phyloP scores from a whole-genome alignment of 2,329 filamentous ascomycete species.

The Colletotrichum salicis region DNA sequence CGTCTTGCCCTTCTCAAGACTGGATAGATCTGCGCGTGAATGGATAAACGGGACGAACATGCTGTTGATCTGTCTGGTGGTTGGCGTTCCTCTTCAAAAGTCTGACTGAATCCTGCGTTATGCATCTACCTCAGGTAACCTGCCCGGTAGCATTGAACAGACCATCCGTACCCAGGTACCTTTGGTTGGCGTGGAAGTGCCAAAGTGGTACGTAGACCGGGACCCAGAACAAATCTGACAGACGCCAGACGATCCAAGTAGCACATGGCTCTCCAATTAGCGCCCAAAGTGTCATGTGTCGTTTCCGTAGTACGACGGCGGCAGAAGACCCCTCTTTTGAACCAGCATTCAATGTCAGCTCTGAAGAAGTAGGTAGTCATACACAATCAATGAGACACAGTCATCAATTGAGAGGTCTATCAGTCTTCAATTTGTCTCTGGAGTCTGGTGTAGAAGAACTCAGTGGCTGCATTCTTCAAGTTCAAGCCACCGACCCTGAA shows the following conservation, averaged over 20 bases:
- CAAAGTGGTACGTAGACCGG: background rate
- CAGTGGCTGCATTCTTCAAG: background rate
- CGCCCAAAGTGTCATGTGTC: slow-evolving; percentile 1
- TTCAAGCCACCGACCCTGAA: background rate
- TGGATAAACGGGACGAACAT: background rate
- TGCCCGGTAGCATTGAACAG: background rate
- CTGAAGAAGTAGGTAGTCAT: background rate
- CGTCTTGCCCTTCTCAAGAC: background rate
- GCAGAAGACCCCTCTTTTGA: background rate
- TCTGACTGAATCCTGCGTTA: background rate
- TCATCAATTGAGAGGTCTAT: no score
- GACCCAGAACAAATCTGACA: background rate
- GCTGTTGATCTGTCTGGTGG: background rate
- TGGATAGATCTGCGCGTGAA: background rate
- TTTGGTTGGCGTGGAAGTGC: no score
- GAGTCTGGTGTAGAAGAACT: background rate
- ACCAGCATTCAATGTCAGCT: background rate
- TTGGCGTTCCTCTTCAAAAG: background rate
- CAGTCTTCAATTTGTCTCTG: no score
- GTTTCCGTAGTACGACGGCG: slow-evolving; percentile 1
- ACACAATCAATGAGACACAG: background rate
- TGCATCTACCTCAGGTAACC: background rate
- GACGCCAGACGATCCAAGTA: background rate
- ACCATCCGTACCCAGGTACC: background rate
- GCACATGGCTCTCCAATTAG: slow-evolving; percentile 8